Evolutionary conservation across 805 yeast species (phyloP).

Genomic region (Candida endomychidarum): DNA sequence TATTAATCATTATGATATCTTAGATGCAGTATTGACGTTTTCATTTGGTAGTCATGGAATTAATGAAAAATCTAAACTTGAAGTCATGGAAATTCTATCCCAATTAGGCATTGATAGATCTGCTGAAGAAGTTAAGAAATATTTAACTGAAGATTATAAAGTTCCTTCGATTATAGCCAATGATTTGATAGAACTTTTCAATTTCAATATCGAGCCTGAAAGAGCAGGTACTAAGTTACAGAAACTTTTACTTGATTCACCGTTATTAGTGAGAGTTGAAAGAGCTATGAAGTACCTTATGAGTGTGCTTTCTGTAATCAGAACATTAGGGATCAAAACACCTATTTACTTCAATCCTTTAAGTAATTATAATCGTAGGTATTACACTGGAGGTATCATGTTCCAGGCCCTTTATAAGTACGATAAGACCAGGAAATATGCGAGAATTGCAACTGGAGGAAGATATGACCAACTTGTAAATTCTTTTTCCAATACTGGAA

Average conservation of each 20-base stretch:
- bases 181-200: conserved; percentile 72
- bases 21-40: conserved; percentile 60
- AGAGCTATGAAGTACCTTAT: conserved; percentile 60
- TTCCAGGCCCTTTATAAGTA: conserved; percentile 80
- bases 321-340: conserved; percentile 58
- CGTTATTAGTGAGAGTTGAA: conserved; percentile 59
- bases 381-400: conserved; percentile 81
- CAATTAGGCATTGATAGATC: conserved; percentile 71
- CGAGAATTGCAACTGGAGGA: conserved; percentile 84
- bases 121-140: conserved; percentile 53
- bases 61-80: conserved; percentile 57
- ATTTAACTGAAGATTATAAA: conserved; percentile 54
- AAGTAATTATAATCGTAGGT: conserved; percentile 77
- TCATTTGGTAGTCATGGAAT: conserved; percentile 80
- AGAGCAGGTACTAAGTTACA: conserved; percentile 61
- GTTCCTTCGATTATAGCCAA: conserved; percentile 80
- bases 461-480: conserved; percentile 77
- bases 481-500: conserved; percentile 54
- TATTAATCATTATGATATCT: conserved; percentile 77
- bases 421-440: conserved; percentile 45
- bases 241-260: conserved; percentile 74
- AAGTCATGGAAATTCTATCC: conserved; percentile 70
- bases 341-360: conserved; percentile 73
- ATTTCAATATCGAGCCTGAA: conserved; percentile 69
- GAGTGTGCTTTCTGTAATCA: conserved; percentile 54